Evolutionary conservation across 2,329 filamentous ascomycete species (phyloP).

Genomic region (Colletotrichum filicis): DNA sequence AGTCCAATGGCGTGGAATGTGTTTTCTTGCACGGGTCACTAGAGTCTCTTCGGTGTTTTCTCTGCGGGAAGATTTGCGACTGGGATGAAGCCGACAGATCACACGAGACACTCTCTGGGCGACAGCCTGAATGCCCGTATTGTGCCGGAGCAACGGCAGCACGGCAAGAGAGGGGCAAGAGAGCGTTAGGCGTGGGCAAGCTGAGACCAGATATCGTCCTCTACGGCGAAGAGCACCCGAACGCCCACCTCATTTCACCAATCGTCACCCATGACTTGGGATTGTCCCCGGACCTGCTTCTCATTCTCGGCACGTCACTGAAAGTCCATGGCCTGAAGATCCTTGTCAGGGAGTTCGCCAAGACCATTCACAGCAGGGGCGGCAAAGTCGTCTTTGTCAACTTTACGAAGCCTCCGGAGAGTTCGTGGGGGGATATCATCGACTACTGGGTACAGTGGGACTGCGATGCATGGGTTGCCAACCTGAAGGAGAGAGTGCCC

Average conservation of each 20-base stretch:
- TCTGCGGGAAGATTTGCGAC: slow-evolving; percentile 66
- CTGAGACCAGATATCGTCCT: slow-evolving; percentile 79
- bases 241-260: slow-evolving; percentile 73
- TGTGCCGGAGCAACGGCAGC: slow-evolving; percentile 72
- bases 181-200: slow-evolving; percentile 74
- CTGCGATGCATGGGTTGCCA: slow-evolving; percentile 77
- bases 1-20: slow-evolving; percentile 63
- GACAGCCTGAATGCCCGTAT: slow-evolving; percentile 74
- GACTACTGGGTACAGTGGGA: slow-evolving; percentile 82
- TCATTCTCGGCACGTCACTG: slow-evolving; percentile 78
- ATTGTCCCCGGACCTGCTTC: slow-evolving; percentile 72
- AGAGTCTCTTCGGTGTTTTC: slow-evolving; percentile 71
- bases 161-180: slow-evolving; percentile 72
- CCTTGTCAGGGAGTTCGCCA: slow-evolving; percentile 77
- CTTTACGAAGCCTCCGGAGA: slow-evolving; percentile 77
- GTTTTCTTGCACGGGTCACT: slow-evolving; percentile 81
- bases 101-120: slow-evolving; percentile 68
- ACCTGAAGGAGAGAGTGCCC: slow-evolving; percentile 68
- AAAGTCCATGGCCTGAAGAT: slow-evolving; percentile 78
- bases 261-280: slow-evolving; percentile 75
- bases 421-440: slow-evolving; percentile 77
- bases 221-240: slow-evolving; percentile 79
- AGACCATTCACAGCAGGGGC: slow-evolving; percentile 73
- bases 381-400: slow-evolving; percentile 81
- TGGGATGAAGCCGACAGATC: slow-evolving; percentile 70